Base-by-base conservation (phyloP, 805 yeast genomes). In the Yarrowia keelungensis region DNA sequence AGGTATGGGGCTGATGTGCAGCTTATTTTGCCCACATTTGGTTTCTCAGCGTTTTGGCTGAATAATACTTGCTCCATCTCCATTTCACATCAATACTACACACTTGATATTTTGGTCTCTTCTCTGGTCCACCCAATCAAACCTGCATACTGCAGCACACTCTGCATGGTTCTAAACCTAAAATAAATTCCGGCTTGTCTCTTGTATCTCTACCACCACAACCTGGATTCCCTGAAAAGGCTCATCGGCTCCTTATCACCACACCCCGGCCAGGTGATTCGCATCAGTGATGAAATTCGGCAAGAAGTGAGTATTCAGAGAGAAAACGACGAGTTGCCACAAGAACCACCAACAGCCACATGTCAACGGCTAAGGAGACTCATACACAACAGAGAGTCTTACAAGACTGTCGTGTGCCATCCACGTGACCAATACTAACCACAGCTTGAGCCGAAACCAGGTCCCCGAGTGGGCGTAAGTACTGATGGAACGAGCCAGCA, bases 401-500 rank as follows among this genome's bases (percentile, higher is more conserved):
- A 26, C 32, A 26, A 26, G 32, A 26, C 12, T 36, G 35, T 53
- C 59, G 45, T 39, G 59, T 39, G 54, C 39, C 36, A 36, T 45
- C 47, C 61, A 50, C 39, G 46, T 49, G 32, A 26, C 43, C 42
- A 15, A 19, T 42, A 38, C 39, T 47, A 62, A 47, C 41, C 32
- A 16, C 49, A 80, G 83, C 38, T 82, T 91, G 72, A 80, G 87
- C 41, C 82, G 90, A 59, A 97, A 94, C 79, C 97, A 92, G 81
- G 92, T 93, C 69, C 98, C 98, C 3, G 97, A 92, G 79, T 94
- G 98, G 98, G 83, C 87, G 79, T 77, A 69, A 47, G 78, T 72
- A 41, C 15, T 11, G 38, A 56, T 10, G 47, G 26, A 26, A 56
- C 16, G 16, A 26, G 2, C 35, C 47, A 56, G 38, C 62, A 42